Conservation (phyloP, 768 basidiomycete genomes). For the Krasilnikovozyma curviuscula region DNA sequence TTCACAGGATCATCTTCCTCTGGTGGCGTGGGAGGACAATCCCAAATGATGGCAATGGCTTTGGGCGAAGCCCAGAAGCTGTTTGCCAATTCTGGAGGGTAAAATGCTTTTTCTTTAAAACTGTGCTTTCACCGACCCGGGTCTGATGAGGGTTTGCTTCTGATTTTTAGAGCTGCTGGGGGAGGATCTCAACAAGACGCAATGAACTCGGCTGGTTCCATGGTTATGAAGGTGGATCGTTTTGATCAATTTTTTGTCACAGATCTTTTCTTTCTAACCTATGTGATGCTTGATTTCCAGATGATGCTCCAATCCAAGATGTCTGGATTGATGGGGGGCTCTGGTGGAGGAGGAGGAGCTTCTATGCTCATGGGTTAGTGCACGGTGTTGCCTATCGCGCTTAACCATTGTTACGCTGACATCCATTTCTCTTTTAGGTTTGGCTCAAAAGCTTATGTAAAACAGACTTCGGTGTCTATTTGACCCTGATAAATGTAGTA, state of each 20-base stretch:
- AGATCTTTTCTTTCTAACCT: background rate
- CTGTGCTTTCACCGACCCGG: background rate
- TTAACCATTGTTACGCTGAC: too few relatives aligned
- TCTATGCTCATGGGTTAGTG: slow-evolving; percentile 4
- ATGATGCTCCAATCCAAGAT: slow-evolving; percentile 6
- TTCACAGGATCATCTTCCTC: slow-evolving; percentile 1
- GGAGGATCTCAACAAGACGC: slow-evolving; percentile 2
- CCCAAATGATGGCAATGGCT: slow-evolving; percentile 10
- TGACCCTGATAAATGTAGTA: too few relatives aligned
- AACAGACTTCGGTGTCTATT: too few relatives aligned
- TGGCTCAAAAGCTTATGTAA: too few relatives aligned
- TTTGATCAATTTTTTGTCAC: background rate
- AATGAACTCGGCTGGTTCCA: slow-evolving; percentile 1
- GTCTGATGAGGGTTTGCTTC: background rate
- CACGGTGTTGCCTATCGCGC: too few relatives aligned
- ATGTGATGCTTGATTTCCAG: background rate
- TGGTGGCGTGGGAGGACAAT: background rate
- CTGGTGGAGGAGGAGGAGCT: background rate
- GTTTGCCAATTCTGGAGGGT: background rate
- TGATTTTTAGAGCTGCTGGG: background rate
- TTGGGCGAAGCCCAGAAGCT: slow-evolving; percentile 8
- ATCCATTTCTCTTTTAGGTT: too few relatives aligned
- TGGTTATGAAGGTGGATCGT: slow-evolving; percentile 4
- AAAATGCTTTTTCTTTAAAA: background rate
- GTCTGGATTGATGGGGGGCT: slow-evolving; percentile 5